Base-by-base conservation (phyloP, 2,329 filamentous ascomycete species). In the Tolypocladium inflatum region DNA sequence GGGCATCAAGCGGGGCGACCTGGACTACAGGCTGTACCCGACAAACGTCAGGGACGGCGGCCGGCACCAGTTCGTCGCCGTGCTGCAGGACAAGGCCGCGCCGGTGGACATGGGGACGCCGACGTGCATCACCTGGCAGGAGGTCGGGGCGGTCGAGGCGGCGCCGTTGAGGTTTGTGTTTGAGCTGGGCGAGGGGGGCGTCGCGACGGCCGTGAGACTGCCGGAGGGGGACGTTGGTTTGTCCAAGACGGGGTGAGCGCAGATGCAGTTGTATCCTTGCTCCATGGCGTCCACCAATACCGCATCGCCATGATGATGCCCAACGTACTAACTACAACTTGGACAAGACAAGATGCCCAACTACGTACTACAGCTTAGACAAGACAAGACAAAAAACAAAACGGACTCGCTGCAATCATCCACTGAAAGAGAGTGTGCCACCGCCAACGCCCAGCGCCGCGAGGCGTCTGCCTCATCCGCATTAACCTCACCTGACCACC, bases 61-160 rank as follows among this genome's bases (percentile, higher is more conserved):
- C 0, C 57, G 45, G 9, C 66, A 67, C 1, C 68, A 71, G 55
- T 72, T 68, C 21, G 58, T 72, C 0, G 66, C 64, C 0, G 64
- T 71, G 0, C 66, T 70, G 21, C 71, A 72, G 59, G 66, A 72
- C 23, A 66, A 56, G 54, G 64, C 57, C 19, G 69, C 68, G 3
- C 64, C 62, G 0, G 62, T 66, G 8, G 70, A 73, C 3, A 62
- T 58, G 61, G 70, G 67, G 0, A 73, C 70, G 3, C 71, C 70
- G 2, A 72, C 71, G 1, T 73, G 71, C 30, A 67, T 70, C 26
- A 71, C 67, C 0, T 72, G 69, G 64, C 65, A 66, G 23, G 63
- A 63, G 2, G 21, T 30, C 8, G 43, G 43, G 15, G 45, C 21
- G 15, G 26, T 33, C 3, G 45, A 50, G 45, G 45, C 45, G 45